Evolutionary conservation across 2,329 filamentous ascomycete species (phyloP), one percentile per base, ranked within the genome.

Genomic region (Amesomyces nigricolor): DNA sequence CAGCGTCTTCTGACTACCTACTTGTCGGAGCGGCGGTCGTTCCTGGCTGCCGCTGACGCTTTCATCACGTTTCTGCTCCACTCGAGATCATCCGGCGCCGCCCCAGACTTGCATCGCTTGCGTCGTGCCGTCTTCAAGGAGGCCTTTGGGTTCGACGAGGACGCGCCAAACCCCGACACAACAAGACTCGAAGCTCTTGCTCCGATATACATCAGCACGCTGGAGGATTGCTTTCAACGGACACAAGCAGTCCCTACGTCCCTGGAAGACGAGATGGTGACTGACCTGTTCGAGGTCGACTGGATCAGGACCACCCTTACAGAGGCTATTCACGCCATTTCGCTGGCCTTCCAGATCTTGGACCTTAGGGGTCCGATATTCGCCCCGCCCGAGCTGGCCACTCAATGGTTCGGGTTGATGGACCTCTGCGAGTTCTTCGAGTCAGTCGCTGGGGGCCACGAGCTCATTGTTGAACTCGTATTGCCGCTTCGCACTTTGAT

Each of bases 331-430:
- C 87, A 94, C 66, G 79, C 86, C 40, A 75, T 94, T 70, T 85
- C 89, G 47, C 76, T 91, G 14, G 73, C 90, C 22, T 88, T 91
- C 63, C 79, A 89, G 61, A 76, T 88, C 17, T 71, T 90, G 35
- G 85, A 88, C 60, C 72, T 80, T 46, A 77, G 79, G 49, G 69
- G 75, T 38, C 72, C 72, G 16, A 70, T 76, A 46, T 80, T 88
- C 63, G 75, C 83, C 11, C 75, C 82, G 14, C 76, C 81, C 16
- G 73, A 78, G 13, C 70, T 84, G 6, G 76, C 91, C 16, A 73
- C 81, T 39, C 76, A 81, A 60, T 95, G 90, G 90, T 90, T 91
- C 63, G 73, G 78, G n/a, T 72, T 91, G 48, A 85, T 91, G 77
- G 75, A 79, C 42, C 75, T 81, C 13, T 85, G 82, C 64, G 74